Evolutionary conservation across 805 yeast species (phyloP).

Genomic region (Barnettozyma wickerhamii): DNA sequence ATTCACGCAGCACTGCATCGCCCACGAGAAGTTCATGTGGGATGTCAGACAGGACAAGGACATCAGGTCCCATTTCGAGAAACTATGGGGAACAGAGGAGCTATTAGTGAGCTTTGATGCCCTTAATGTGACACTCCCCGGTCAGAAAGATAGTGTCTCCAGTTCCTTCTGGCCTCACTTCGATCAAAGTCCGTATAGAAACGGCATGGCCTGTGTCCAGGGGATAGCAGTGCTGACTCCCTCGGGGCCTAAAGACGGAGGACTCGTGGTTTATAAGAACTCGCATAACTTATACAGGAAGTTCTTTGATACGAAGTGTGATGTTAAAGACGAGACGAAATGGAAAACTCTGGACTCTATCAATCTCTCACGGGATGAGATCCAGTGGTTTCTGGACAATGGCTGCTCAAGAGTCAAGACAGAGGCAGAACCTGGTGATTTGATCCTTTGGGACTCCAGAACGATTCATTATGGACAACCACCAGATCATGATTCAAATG

Average conservation of each 20-base stretch:
- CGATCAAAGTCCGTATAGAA: constrained; percentile 27
- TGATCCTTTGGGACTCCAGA: constrained; percentile 33
- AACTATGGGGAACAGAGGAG: constrained; percentile 28
- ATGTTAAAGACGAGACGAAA: constrained; percentile 1
- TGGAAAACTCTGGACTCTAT: constrained; percentile 21
- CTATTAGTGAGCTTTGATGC: constrained; percentile 28
- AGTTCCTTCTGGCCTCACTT: constrained; percentile 26
- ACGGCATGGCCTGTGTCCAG: constrained; percentile 22
- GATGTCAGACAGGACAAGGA: constrained; percentile 26
- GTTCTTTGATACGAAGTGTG: constrained; percentile 11
- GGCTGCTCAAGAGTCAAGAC: constrained; percentile 28
- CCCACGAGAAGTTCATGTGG: constrained; percentile 30
- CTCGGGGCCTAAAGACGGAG: constrained; percentile 29
- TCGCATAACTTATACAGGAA: constrained; percentile 25
- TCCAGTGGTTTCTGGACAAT: constrained; percentile 25
- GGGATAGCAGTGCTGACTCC: constrained; percentile 28
- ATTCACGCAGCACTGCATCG: constrained; percentile 14
- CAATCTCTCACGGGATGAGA: constrained; percentile 7
- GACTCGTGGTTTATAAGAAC: constrained; percentile 27
- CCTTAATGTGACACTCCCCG: constrained; percentile 25
- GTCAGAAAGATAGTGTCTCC: constrained; percentile 13
- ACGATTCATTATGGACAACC: constrained; percentile 17
- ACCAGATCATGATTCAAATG: constrained; percentile 18
- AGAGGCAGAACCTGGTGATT: constrained; percentile 30
- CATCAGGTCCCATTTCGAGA: constrained; percentile 22